These are phyloP conservation scores for Mucor plumbeus DNA, from an alignment of 371 early-diverging fungal species.

Conservation along the genomic window DNA sequence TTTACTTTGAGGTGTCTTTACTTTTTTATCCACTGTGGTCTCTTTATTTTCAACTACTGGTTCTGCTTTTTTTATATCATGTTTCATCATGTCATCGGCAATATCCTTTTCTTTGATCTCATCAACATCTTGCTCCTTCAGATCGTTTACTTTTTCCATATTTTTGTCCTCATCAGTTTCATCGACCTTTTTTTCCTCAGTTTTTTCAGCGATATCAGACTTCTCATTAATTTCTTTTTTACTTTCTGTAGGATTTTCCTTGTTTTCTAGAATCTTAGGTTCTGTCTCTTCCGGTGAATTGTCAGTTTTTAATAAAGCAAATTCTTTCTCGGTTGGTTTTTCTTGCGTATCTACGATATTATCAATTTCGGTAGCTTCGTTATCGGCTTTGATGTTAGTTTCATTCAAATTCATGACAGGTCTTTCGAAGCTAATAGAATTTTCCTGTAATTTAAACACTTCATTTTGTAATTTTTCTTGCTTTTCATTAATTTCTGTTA, in stretches of 20 bases:
- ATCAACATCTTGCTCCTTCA: neutral
- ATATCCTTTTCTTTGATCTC: neutral
- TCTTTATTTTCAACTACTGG: neutral
- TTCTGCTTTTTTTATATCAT: neutral
- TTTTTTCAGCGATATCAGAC: no score
- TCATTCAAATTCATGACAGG: neutral
- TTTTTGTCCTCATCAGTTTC: no score
- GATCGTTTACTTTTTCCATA: no score
- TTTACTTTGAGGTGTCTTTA: no score
- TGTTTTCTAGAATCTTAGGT: neutral
- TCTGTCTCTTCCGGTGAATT: neutral
- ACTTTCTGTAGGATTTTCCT: neutral
- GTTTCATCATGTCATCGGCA: neutral
- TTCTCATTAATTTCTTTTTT: no score
- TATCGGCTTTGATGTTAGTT: neutral
- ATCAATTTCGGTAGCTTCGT: neutral
- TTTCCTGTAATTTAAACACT: neutral
- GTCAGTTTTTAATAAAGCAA: no score
- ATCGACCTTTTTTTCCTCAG: no score
- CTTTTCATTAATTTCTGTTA: neutral
- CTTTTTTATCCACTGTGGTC: neutral
- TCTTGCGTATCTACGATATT: neutral
- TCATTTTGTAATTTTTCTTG: neutral
- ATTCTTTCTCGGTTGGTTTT: no score
- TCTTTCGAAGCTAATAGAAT: neutral